Percentiles rank a stretch among this genome's conserved stretches.
phyloP scores from a whole-genome alignment of 2,329 filamentous ascomycete species.

The Coccinonectria pachysandricola region DNA sequence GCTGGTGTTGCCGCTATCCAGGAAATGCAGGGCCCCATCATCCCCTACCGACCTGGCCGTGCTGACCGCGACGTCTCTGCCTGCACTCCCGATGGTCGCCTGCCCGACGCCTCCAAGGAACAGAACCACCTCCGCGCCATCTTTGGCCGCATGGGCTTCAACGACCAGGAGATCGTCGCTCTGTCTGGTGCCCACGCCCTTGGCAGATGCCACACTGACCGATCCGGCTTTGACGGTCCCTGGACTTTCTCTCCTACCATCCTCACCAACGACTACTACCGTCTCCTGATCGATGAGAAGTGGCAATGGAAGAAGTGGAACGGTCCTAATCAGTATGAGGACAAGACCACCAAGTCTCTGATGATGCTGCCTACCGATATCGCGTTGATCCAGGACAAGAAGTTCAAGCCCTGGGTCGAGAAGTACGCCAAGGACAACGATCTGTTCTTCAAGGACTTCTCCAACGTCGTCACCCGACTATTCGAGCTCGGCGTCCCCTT shows the following conservation, averaged over 20 bases:
- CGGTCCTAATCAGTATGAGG: conserved; percentile 82
- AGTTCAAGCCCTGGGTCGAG: conserved; percentile 69
- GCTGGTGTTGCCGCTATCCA: conserved; percentile 77
- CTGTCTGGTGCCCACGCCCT: conserved; percentile 77
- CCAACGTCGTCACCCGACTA: conserved; percentile 65
- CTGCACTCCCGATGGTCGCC: conserved; percentile 89
- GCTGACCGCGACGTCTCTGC: conserved; percentile 65
- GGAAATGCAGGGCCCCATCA: conserved; percentile 82
- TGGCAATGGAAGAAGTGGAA: conserved; percentile 90
- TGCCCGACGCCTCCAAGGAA: conserved; percentile 68
- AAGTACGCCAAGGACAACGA: conserved; percentile 88
- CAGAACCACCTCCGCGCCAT: conserved; percentile 78
- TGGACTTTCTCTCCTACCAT: conserved; percentile 90
- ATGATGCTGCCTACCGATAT: conserved; percentile 98
- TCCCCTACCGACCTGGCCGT: conserved; percentile 85
- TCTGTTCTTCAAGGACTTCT: conserved; percentile 88
- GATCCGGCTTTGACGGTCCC: conserved; percentile 77
- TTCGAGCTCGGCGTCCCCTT: conserved; percentile 96
- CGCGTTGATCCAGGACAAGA: conserved; percentile 78
- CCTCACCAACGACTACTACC: conserved; percentile 92
- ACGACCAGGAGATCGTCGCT: conserved; percentile 93
- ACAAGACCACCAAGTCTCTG: conserved; percentile 73
- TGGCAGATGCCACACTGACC: conserved; percentile 81
- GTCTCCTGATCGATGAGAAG: conserved; percentile 79
- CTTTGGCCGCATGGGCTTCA: conserved; percentile 96